A percentile compares a stretch with the other conserved stretches of the same genome.
Evolutionary conservation across 331 rosid genomes (phyloP).

Genomic region (Malus hybrid): DNA sequence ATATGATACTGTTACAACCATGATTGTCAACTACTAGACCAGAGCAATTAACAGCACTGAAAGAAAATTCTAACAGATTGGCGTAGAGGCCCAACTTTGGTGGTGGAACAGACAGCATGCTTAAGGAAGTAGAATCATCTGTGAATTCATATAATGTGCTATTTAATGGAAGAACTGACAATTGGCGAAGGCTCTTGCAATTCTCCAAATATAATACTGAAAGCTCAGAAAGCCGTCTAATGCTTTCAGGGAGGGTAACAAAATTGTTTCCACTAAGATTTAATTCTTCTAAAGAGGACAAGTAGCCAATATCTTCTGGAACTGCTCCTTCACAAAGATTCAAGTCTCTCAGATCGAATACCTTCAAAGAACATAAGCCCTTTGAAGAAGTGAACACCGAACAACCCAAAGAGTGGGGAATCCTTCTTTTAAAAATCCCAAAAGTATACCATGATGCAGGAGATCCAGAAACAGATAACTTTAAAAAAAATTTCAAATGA

Average conservation of each 20-base stretch:
- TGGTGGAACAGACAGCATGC: neutral
- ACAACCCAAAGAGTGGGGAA: neutral
- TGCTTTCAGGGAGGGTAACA: neutral
- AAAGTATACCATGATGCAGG: neutral
- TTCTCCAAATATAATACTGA: neutral
- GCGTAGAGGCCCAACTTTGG: neutral
- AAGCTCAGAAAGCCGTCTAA: neutral
- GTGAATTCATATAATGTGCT: neutral
- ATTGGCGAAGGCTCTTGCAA: neutral
- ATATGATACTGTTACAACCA: neutral
- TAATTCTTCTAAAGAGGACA: neutral
- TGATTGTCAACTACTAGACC: neutral
- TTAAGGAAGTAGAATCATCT: neutral
- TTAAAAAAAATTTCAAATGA: neutral
- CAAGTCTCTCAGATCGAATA: neutral
- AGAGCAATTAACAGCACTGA: neutral
- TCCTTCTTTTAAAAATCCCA: neutral
- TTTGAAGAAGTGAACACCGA: neutral
- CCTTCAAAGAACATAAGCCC: neutral
- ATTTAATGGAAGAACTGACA: neutral
- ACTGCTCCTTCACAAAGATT: neutral
- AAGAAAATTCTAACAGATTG: neutral
- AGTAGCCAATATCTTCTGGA: neutral
- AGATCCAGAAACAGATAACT: neutral
- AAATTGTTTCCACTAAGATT: neutral